These are phyloP conservation scores for Aquilaria sinensis DNA, from an alignment of 345 rosid genomes.

Conservation along the genomic window DNA sequence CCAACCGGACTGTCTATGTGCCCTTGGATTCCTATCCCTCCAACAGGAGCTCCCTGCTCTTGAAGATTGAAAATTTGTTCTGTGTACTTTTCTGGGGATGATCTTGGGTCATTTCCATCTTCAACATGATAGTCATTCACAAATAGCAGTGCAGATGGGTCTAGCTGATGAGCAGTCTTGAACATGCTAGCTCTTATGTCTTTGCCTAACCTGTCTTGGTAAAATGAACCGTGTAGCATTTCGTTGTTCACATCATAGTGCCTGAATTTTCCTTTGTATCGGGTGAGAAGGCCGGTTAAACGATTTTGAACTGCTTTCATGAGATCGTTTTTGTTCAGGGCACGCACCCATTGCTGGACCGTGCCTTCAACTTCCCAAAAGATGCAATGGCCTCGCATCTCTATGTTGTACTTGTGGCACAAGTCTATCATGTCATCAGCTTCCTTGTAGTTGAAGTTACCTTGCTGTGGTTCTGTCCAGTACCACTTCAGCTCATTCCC, in stretches of 20 bases:
- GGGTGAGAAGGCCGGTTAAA: slow-evolving; percentile 60
- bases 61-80: slow-evolving; percentile 63
- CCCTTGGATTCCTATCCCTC: slow-evolving; percentile 93
- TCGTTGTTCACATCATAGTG: slow-evolving; percentile 98
- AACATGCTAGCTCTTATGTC: slow-evolving; percentile 67
- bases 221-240: slow-evolving; percentile 95
- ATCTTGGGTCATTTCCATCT: slow-evolving; percentile 73
- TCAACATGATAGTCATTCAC: slow-evolving; percentile 92
- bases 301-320: slow-evolving; percentile 62
- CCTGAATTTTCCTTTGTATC: slow-evolving; percentile 75
- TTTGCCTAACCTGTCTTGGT: slow-evolving; percentile 52
- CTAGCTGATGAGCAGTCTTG: slow-evolving; percentile 61
- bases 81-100: slow-evolving; percentile 68
- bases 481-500: slow-evolving; percentile 96
- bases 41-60: slow-evolving; percentile 73
- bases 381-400: slow-evolving; percentile 88
- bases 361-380: slow-evolving; percentile 90
- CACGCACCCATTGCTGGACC: slow-evolving; percentile 76
- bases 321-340: slow-evolving; percentile 48
- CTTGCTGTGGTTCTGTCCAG: slow-evolving; percentile 88
- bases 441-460: slow-evolving; percentile 67
- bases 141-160: slow-evolving; percentile 61
- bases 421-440: slow-evolving; percentile 83
- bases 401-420: slow-evolving; percentile 51
- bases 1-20: slow-evolving; percentile 86